phyloP scores from a whole-genome alignment of 768 basidiomycete species.

The Lepiota brunneoincarnata region DNA sequence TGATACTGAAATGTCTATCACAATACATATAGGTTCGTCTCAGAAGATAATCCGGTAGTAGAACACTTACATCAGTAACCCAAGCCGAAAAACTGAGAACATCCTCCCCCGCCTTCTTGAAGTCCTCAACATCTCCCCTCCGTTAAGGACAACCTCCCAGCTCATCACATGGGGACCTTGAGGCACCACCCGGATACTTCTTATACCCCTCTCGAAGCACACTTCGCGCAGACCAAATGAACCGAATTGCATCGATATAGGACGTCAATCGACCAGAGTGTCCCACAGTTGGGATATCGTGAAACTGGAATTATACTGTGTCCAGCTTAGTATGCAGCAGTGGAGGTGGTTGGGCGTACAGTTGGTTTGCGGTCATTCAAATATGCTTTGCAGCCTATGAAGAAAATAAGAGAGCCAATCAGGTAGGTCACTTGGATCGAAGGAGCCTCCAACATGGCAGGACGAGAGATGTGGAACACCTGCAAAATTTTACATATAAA shows the following conservation, averaged over 20 bases:
- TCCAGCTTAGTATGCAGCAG: too few relatives aligned
- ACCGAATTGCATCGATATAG: constrained; percentile 20
- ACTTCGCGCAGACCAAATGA: constrained; percentile 18
- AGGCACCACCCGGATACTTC: constrained; percentile 21
- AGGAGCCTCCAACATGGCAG: too few relatives aligned
- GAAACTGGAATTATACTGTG: too few relatives aligned
- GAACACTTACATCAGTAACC: neutral
- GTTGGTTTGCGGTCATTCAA: neutral
- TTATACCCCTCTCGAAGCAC: constrained; percentile 23
- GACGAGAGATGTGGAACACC: too few relatives aligned
- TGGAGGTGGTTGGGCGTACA: neutral
- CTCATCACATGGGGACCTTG: constrained; percentile 20
- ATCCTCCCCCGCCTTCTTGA: constrained; percentile 23
- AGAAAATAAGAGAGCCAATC: too few relatives aligned
- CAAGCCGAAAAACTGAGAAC: neutral
- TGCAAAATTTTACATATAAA: too few relatives aligned
- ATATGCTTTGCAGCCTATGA: neutral
- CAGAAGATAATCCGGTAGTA: neutral
- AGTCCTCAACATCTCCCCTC: constrained; percentile 25
- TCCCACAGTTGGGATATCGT: constrained; percentile 22
- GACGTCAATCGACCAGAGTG: constrained; percentile 20
- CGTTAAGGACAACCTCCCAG: constrained; percentile 28
- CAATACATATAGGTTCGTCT: neutral
- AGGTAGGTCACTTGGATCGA: too few relatives aligned
- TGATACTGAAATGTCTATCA: neutral